Evolutionary conservation across 371 early-diverging fungal species (phyloP).

Genomic region (Haplosporangium sp.): DNA sequence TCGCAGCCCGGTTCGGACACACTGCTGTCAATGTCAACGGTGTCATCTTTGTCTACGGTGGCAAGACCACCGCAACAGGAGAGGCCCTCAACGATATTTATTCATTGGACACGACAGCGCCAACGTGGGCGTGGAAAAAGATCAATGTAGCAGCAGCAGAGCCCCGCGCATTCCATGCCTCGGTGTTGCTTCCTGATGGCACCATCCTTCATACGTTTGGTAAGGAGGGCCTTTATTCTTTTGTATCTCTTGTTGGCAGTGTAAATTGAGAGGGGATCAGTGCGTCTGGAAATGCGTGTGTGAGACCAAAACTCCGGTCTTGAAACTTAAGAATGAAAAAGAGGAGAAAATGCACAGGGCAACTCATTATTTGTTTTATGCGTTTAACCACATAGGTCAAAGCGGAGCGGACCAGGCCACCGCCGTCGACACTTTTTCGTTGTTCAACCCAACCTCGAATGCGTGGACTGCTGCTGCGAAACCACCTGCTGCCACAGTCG

Average conservation of each 20-base stretch:
- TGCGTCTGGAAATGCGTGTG: no score
- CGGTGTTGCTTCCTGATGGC: slow-evolving; percentile 21
- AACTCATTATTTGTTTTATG: neutral
- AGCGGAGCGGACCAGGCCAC: slow-evolving; percentile 8
- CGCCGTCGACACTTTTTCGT: slow-evolving; percentile 10
- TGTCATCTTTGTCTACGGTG: slow-evolving; percentile 35
- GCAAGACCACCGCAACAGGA: neutral
- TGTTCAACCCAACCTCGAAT: slow-evolving; percentile 1
- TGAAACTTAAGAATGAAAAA: no score
- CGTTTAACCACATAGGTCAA: slow-evolving; percentile 11
- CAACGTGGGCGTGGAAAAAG: slow-evolving; percentile 25
- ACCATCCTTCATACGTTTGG: slow-evolving; percentile 39
- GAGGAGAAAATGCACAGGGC: no score
- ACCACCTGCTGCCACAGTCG: neutral
- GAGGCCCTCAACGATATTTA: slow-evolving; percentile 14
- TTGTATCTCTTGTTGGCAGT: neutral
- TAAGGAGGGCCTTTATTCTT: slow-evolving; percentile 6
- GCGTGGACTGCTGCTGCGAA: slow-evolving; percentile 2
- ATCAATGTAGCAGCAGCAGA: slow-evolving; percentile 16
- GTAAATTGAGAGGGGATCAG: neutral
- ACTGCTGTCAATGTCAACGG: slow-evolving; percentile 17
- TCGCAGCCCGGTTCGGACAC: slow-evolving; percentile 32
- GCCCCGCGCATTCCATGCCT: slow-evolving; percentile 42
- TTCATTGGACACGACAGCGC: slow-evolving; percentile 11
- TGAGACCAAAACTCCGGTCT: no score